Conservation (phyloP, 169 alveolate genomes). For the Eimeria acervulina region DNA sequence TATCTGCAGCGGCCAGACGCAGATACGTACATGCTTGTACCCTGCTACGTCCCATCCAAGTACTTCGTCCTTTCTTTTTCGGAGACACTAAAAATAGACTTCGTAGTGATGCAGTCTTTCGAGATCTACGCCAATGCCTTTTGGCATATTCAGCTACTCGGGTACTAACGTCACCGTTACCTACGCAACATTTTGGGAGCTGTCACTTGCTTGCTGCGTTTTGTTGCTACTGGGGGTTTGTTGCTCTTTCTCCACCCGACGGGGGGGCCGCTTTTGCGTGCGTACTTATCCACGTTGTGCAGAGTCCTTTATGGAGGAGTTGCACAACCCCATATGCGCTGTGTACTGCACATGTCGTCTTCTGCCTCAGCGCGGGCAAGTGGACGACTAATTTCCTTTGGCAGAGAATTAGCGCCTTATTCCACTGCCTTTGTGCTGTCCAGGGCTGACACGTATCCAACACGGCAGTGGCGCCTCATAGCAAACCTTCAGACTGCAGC, state of each 20-base stretch:
- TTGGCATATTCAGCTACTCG: constrained; percentile 79
- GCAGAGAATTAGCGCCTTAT: background rate
- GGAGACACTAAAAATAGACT: constrained; percentile 90
- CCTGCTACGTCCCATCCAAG: constrained; percentile 88
- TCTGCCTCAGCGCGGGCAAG: background rate
- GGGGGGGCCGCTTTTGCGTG: background rate
- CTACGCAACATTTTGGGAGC: background rate
- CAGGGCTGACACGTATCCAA: constrained; percentile 90
- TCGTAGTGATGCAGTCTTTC: constrained; percentile 88
- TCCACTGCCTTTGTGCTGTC: background rate
- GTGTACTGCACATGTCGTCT: background rate
- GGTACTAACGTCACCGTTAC: constrained; percentile 42
- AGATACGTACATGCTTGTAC: constrained; percentile 91
- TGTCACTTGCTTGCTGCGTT: background rate
- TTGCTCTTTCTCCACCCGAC: background rate
- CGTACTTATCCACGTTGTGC: background rate
- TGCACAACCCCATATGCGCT: background rate
- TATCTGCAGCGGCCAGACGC: constrained; percentile 85
- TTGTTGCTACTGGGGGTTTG: background rate
- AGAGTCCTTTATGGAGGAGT: background rate
- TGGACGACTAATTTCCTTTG: background rate
- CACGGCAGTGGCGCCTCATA: constrained; percentile 88
- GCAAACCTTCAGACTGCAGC: constrained; percentile 90
- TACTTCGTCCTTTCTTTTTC: constrained; percentile 92
- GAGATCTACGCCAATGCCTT: constrained; percentile 92